Evolutionary conservation across 2,329 filamentous ascomycete species (phyloP).

Genomic region (Arachnopeziza araneosa): DNA sequence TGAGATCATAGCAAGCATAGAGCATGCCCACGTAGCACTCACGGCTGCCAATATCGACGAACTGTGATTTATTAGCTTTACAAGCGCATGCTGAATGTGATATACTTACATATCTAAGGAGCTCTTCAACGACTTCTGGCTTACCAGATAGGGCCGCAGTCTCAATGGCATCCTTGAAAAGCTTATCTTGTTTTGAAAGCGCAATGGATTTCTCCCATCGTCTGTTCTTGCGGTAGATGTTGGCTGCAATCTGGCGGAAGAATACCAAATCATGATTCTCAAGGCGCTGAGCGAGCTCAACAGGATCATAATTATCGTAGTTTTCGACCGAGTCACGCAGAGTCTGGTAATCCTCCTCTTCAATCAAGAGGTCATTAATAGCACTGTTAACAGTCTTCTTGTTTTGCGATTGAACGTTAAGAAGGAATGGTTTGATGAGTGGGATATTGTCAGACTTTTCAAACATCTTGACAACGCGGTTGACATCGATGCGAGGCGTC

Average conservation of each 20-base stretch:
- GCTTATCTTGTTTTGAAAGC: slow-evolving; percentile 96
- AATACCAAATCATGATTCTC: slow-evolving; percentile 98
- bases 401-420: slow-evolving; percentile 95
- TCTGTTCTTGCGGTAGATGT: slow-evolving; percentile 99
- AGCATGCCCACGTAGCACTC: slow-evolving; percentile 99
- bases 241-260: slow-evolving; percentile 97
- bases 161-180: slow-evolving; percentile 99
- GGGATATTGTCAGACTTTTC: slow-evolving; percentile 97
- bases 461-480: slow-evolving; percentile 98
- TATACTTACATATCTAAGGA: slow-evolving; percentile 87
- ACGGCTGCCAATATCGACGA: slow-evolving; percentile 97
- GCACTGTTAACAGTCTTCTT: slow-evolving; percentile 97
- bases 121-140: slow-evolving; percentile 86
- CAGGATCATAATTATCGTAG: slow-evolving; percentile 97
- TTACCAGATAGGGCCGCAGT: slow-evolving; percentile 90
- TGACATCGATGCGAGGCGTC: slow-evolving; percentile 93
- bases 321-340: slow-evolving; percentile 95
- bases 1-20: slow-evolving; percentile 96
- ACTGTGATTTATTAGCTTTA: slow-evolving; percentile 48
- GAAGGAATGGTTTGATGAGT: slow-evolving; percentile 95
- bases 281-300: slow-evolving; percentile 82
- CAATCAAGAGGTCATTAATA: slow-evolving; percentile 95
- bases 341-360: slow-evolving; percentile 99
- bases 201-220: slow-evolving; percentile 99
- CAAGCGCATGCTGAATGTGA: not conserved